Percentiles rank a stretch among this genome's conserved stretches.
phyloP scores from a whole-genome alignment of 2,329 filamentous ascomycete genomes.

The Colletotrichum truncatum region DNA sequence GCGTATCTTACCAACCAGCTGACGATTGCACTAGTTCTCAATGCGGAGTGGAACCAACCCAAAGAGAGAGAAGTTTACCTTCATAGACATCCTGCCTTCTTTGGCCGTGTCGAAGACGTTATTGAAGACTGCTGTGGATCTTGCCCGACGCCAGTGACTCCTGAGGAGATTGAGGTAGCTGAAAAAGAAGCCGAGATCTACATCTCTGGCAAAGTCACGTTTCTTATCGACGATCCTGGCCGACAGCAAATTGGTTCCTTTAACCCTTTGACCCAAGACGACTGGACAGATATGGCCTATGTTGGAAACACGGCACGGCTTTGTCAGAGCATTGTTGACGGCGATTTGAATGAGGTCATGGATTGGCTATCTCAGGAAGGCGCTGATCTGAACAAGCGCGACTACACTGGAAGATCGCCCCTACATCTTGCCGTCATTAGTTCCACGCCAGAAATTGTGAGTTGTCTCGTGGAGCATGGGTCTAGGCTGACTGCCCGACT shows the following conservation, averaged over 20 bases:
- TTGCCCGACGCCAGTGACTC: conserved; percentile 75
- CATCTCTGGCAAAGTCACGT: conserved; percentile 76
- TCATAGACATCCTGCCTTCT: conserved; percentile 87
- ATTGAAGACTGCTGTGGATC: conserved; percentile 84
- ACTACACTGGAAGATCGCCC: conserved; percentile 82
- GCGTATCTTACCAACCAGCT: background rate
- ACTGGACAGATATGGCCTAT: conserved; percentile 94
- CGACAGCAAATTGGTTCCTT: conserved; percentile 78
- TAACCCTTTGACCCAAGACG: conserved; percentile 81
- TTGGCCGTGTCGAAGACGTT: conserved; percentile 78
- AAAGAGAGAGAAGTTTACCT: conserved; percentile 80
- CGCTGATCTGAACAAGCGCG: conserved; percentile 76
- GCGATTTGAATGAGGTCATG: conserved; percentile 74
- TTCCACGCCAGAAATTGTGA: conserved; percentile 76
- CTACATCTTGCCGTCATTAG: conserved; percentile 78
- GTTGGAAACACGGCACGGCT: conserved; percentile 80
- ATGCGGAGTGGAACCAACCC: conserved; percentile 85
- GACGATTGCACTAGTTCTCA: conserved; percentile 61
- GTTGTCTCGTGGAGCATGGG: conserved; percentile 75
- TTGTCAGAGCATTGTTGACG: conserved; percentile 83
- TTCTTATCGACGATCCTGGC: conserved; percentile 84
- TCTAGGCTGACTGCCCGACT: conserved; percentile 78
- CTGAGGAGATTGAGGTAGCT: conserved; percentile 76
- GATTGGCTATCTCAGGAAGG: conserved; percentile 76
- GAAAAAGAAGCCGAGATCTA: conserved; percentile 80